phyloP scores from a whole-genome alignment of 163 green algal genomes.

The Chloromonas sp. region DNA sequence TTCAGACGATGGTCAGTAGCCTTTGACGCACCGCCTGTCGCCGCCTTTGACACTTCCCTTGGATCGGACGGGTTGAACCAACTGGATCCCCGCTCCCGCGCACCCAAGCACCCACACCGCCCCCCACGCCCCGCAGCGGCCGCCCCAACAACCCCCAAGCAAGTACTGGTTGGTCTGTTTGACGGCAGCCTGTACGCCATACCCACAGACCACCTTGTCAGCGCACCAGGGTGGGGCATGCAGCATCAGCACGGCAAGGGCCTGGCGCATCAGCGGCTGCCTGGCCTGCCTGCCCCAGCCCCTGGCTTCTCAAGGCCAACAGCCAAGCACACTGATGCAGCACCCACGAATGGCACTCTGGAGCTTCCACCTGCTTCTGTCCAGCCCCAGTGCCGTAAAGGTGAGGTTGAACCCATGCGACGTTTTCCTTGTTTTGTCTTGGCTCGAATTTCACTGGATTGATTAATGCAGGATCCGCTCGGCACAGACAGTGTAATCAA shows the following conservation, averaged over 20 bases:
- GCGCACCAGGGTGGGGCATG: background rate
- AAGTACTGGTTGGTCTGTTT: conserved; percentile 48
- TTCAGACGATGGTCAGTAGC: conserved; percentile 48
- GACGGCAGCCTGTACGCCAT: conserved; percentile 50
- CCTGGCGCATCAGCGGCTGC: too few species aligned
- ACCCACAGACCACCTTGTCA: conserved; percentile 40
- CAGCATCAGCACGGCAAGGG: conserved; percentile 2
- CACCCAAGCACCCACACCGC: background rate
- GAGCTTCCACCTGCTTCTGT: too few species aligned
- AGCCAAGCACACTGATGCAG: too few species aligned
- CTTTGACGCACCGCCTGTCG: conserved; percentile 54
- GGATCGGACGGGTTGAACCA: conserved; percentile 19
- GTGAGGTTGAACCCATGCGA: too few species aligned
- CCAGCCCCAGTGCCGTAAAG: too few species aligned
- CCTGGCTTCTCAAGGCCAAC: too few species aligned
- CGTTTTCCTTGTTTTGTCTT: too few species aligned
- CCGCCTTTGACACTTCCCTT: conserved; percentile 30
- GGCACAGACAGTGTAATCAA: too few species aligned
- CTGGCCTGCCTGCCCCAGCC: too few species aligned
- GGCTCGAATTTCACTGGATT: too few species aligned
- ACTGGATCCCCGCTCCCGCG: conserved; percentile 17
- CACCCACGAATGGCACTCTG: too few species aligned
- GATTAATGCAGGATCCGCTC: too few species aligned
- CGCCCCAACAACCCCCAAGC: background rate
- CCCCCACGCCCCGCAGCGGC: background rate